Evolutionary conservation across 2,329 filamentous ascomycete species (phyloP).

Genomic region (Stachybotrys chartarum): DNA sequence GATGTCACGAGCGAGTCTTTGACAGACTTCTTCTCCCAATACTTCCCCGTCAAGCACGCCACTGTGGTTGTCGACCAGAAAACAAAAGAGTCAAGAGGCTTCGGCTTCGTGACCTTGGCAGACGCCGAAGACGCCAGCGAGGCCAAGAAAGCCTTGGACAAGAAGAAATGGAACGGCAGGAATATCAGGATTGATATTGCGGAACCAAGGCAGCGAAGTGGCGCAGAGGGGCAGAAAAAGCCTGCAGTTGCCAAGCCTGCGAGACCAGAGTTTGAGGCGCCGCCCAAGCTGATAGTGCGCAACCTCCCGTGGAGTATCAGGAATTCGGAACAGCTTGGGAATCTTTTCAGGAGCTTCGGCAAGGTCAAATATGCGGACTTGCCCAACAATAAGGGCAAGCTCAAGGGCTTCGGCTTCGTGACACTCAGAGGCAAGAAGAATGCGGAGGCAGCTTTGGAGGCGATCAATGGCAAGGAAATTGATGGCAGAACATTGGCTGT

Average conservation of each 20-base stretch:
- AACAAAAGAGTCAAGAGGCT: slow-evolving; percentile 84
- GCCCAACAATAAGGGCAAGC: slow-evolving; percentile 67
- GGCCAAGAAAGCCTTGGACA: slow-evolving; percentile 76
- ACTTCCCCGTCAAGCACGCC: slow-evolving; percentile 92
- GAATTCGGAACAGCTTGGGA: slow-evolving; percentile 68
- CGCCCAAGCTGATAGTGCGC: slow-evolving; percentile 77
- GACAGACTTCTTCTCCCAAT: slow-evolving; percentile 85
- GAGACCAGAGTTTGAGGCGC: slow-evolving; percentile 52
- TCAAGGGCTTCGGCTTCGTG: slow-evolving; percentile 90
- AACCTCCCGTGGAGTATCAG: slow-evolving; percentile 97
- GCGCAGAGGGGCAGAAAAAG: slow-evolving; percentile 34
- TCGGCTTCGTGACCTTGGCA: slow-evolving; percentile 94
- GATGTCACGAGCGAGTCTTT: slow-evolving; percentile 74
- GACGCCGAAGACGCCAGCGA: slow-evolving; percentile 83
- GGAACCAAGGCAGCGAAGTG: slow-evolving; percentile 69
- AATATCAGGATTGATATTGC: slow-evolving; percentile 84
- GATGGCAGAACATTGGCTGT: slow-evolving; percentile 86
- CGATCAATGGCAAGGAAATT: slow-evolving; percentile 81
- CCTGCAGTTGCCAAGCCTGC: slow-evolving; percentile 40
- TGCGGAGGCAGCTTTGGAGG: slow-evolving; percentile 79
- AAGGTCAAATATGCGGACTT: slow-evolving; percentile 85
- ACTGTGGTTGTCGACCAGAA: slow-evolving; percentile 81
- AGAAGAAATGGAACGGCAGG: slow-evolving; percentile 68
- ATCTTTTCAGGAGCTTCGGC: slow-evolving; percentile 79
- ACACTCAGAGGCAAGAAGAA: slow-evolving; percentile 83